Conservation (phyloP, 345 rosid genomes). For the Pistacia vera region DNA sequence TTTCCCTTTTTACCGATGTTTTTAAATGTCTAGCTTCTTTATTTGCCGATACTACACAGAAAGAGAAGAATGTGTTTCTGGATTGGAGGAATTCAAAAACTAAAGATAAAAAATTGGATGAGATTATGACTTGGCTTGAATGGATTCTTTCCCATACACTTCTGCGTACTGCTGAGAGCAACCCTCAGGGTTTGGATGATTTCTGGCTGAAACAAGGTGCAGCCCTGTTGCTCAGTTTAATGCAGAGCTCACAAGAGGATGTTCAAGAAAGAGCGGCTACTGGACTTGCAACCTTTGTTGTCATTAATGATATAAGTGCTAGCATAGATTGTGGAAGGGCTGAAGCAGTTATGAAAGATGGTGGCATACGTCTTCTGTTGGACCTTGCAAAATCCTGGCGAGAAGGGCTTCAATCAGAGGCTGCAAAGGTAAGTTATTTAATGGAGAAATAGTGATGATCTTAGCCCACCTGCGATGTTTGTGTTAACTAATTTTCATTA, state of each 20-base stretch:
- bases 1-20: conserved; percentile 56
- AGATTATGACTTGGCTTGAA: conserved; percentile 72
- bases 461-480: background rate
- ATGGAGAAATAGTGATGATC: background rate
- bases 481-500: conserved; percentile 7
- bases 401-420: conserved; percentile 88
- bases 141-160: conserved; percentile 79
- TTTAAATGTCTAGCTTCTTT: conserved; percentile 60
- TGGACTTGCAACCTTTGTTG: conserved; percentile 89
- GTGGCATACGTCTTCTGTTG: conserved; percentile 74
- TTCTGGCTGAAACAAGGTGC: conserved; percentile 94
- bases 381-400: conserved; percentile 85
- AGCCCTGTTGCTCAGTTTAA: conserved; percentile 61
- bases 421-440: conserved; percentile 61
- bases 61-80: conserved; percentile 49
- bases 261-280: conserved; percentile 92
- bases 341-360: conserved; percentile 80
- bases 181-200: conserved; percentile 64
- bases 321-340: conserved; percentile 84
- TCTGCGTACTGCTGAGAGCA: conserved; percentile 70
- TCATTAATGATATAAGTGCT: conserved; percentile 80
- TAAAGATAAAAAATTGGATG: conserved; percentile 47
- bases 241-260: conserved; percentile 84
- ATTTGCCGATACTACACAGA: conserved; percentile 53
- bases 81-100: conserved; percentile 55